Conservation (phyloP, 2,329 filamentous ascomycete species). For the Colletotrichum coccodes region DNA sequence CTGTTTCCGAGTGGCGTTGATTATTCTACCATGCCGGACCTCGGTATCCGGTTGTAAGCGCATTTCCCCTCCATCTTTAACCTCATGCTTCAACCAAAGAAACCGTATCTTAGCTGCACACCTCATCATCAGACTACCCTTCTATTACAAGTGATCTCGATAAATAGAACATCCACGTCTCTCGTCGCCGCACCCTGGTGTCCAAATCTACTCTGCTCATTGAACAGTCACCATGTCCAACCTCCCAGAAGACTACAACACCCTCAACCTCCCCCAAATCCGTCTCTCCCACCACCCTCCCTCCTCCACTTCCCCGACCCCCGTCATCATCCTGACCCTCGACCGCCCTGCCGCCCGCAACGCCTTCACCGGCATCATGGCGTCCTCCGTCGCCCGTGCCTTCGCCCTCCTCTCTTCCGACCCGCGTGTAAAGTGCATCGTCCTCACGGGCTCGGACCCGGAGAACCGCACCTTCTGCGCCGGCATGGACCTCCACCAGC, state of each 20-base stretch:
- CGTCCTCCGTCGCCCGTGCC: conserved; percentile 65
- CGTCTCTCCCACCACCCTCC: conserved; percentile 59
- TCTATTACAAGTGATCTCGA: too few species aligned
- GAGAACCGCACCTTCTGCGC: conserved; percentile 65
- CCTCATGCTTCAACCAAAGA: neutral
- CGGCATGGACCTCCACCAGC: conserved; percentile 63
- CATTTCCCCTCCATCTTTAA: conserved; percentile 9
- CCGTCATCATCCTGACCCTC: conserved; percentile 71
- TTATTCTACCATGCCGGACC: conserved; percentile 16
- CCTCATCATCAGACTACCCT: too few species aligned
- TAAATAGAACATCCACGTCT: neutral
- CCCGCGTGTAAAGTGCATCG: conserved; percentile 63
- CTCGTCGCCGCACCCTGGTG: neutral
- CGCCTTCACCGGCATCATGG: conserved; percentile 75
- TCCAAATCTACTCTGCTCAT: neutral
- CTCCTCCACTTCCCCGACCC: conserved; percentile 64
- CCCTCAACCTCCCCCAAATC: conserved; percentile 54
- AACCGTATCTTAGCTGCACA: neutral
- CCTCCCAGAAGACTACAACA: conserved; percentile 51
- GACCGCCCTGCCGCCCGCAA: conserved; percentile 74
- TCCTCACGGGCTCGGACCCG: conserved; percentile 63
- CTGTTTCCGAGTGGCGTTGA: neutral
- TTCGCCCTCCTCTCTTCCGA: conserved; percentile 62
- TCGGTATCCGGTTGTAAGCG: conserved; percentile 18
- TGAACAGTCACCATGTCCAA: conserved; percentile 5